Evolutionary conservation across 176 grass and related monocot species (phyloP).

Genomic region (Otatea glauca): DNA sequence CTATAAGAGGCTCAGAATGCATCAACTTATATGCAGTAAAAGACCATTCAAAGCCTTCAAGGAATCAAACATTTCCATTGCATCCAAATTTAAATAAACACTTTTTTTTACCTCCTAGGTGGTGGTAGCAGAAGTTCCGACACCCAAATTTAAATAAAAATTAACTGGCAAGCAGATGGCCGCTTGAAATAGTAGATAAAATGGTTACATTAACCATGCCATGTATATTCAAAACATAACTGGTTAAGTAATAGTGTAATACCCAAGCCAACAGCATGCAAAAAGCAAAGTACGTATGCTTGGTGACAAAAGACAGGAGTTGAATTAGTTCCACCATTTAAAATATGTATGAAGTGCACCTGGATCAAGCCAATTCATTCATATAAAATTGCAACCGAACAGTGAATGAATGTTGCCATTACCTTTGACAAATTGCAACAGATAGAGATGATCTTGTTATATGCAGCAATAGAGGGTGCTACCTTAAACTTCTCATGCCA

Average conservation of each 20-base stretch:
- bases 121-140: conserved; percentile 13
- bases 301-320: not conserved
- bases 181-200: conserved; percentile 29
- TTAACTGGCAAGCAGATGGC: not conserved
- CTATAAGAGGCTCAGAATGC: conserved; percentile 5
- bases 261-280: conserved; percentile 13
- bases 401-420: conserved; percentile 34
- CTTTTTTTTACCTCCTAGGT: conserved; percentile 2
- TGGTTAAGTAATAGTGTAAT: conserved; percentile 1
- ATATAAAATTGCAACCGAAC: conserved; percentile 16
- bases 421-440: conserved; percentile 77
- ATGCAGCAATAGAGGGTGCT: conserved; percentile 55
- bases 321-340: not conserved
- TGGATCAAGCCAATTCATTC: conserved; percentile 22
- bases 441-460: conserved; percentile 62
- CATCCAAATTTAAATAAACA: conserved; percentile 19
- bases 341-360: not conserved
- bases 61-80: not conserved
- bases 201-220: not conserved
- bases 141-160: conserved; percentile 21
- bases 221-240: not conserved
- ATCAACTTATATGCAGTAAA: not conserved
- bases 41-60: conserved; percentile 18
- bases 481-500: conserved; percentile 78
- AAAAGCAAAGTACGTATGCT: conserved; percentile 1